Evolutionary conservation across 2,329 filamentous ascomycete genomes (phyloP), one percentile per base, ranked within the genome.

Genomic region (Torrubiellomyces zombiae): DNA sequence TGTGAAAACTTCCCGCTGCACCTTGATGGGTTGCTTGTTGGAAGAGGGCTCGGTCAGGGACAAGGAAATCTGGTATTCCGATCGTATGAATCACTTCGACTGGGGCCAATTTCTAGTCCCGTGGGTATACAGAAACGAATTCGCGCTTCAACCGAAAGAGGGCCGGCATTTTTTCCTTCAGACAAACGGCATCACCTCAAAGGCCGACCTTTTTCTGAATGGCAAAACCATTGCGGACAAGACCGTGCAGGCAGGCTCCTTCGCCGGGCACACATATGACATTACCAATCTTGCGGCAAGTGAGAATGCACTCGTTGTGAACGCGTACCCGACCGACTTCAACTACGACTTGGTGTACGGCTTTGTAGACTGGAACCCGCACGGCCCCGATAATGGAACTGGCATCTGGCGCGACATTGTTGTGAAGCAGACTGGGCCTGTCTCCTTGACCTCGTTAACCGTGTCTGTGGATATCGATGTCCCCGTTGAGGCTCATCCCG

Each of bases 391-490:
- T 38, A 72, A 73, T 23, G 68, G 68, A 3, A 71, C 67, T 0
- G 69, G 69, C 0, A 50, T 75, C 7, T 75, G 70, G 70, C 54
- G 70, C 5, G 50, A 72, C 20, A 50, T 75, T 2, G 55, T 58
- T 17, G 27, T 75, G 20, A 62, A 58, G 24, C 56, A 64, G 39
- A 70, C 63, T 0, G 67, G 68, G 0, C 39, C 60, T 0, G 54
- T 68, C 2, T 44, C 50, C 3, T 35, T 63, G 25, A 58, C 51
- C 0, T 43, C 58, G 0, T 34, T 64, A 13, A 51, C 60, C 6
- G 48, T 69, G 2, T 35, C 49, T 0, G 59, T 60, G 2, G 43
- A 60, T 20, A 53, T 58, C 9, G 39, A 39, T 14, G 15, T 25
- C 10, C 31, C 33, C 3, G 28, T 32, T 6, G 33, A 34, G 29